These are phyloP conservation scores for Flagelloscypha sp. DNA, from an alignment of 768 basidiomycete species.

Conservation along the genomic window DNA sequence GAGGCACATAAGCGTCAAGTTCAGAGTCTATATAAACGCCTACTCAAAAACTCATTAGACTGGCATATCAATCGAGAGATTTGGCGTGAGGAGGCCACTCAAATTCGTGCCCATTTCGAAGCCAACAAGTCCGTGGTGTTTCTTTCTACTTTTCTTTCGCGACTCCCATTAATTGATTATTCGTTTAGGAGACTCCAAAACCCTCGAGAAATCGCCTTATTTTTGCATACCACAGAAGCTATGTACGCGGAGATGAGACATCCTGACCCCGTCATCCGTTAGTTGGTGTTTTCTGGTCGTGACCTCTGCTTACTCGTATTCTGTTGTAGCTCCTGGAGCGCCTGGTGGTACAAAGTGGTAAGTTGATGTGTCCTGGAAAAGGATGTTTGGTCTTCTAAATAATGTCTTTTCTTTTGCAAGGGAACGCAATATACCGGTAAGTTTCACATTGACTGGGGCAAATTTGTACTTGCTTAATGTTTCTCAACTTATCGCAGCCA, in stretches of 20 bases:
- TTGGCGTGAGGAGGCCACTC: constrained; percentile 78
- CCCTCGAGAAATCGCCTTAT: constrained; percentile 69
- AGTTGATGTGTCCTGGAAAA: constrained; percentile 20
- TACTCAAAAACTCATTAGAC: constrained; percentile 79
- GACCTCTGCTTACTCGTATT: constrained; percentile 5
- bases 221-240: constrained; percentile 76
- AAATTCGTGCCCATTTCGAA: constrained; percentile 91
- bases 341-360: constrained; percentile 97
- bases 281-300: constrained; percentile 25
- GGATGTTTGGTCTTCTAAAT: constrained; percentile 5
- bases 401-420: constrained; percentile 25
- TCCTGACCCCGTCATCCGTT: constrained; percentile 91
- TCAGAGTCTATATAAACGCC: constrained; percentile 85
- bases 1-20: constrained; percentile 80
- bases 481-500: constrained; percentile 33
- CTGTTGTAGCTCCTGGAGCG: constrained; percentile 56
- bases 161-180: constrained; percentile 2
- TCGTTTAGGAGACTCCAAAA: constrained; percentile 66
- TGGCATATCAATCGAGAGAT: constrained; percentile 83
- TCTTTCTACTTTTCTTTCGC: neutral
- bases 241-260: constrained; percentile 59
- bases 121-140: constrained; percentile 62
- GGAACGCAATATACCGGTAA: constrained; percentile 79
- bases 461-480: constrained; percentile 9
- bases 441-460: constrained; percentile 21